Conservation (phyloP, 2,329 filamentous ascomycete species). For the Neocatenulostroma microsporum region DNA sequence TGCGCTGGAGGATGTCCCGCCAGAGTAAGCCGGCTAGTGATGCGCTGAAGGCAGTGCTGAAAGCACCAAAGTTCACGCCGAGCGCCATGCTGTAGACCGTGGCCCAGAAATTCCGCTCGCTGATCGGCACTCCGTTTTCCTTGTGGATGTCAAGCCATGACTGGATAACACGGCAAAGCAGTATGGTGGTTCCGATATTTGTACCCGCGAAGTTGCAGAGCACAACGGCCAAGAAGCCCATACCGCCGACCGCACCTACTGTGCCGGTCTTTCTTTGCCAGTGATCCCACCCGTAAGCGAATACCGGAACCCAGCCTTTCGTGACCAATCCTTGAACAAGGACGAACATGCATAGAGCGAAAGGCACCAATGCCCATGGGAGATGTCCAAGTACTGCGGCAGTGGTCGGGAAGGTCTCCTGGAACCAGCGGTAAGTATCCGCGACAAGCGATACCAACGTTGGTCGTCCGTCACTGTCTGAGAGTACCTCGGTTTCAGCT, state of each 20-base stretch:
- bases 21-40: slow-evolving; percentile 64
- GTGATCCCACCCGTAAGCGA: slow-evolving; percentile 65
- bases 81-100: slow-evolving; percentile 68
- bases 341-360: slow-evolving; percentile 67
- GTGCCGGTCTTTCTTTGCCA: slow-evolving; percentile 65
- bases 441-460: slow-evolving; percentile 48
- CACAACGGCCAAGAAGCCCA: slow-evolving; percentile 64
- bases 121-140: slow-evolving; percentile 43
- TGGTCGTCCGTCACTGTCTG: too few relatives aligned
- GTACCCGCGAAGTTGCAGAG: slow-evolving; percentile 70
- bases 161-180: slow-evolving; percentile 63
- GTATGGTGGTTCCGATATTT: slow-evolving; percentile 68
- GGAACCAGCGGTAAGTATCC: slow-evolving; percentile 49
- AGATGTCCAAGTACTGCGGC: slow-evolving; percentile 58
- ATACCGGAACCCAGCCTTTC: slow-evolving; percentile 66
- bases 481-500: too few relatives aligned
- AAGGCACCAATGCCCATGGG: slow-evolving; percentile 61
- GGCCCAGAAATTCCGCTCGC: slow-evolving; percentile 61
- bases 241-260: slow-evolving; percentile 60
- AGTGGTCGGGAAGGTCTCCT: slow-evolving; percentile 64
- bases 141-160: slow-evolving; percentile 56
- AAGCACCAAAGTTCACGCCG: slow-evolving; percentile 63
- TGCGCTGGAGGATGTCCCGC: slow-evolving; percentile 61
- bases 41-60: slow-evolving; percentile 64
- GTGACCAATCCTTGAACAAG: slow-evolving; percentile 65